Evolutionary conservation across 768 basidiomycete genomes (phyloP), one percentile per base, ranked within the genome.

Genomic region (Xerocomellus intermedius): DNA sequence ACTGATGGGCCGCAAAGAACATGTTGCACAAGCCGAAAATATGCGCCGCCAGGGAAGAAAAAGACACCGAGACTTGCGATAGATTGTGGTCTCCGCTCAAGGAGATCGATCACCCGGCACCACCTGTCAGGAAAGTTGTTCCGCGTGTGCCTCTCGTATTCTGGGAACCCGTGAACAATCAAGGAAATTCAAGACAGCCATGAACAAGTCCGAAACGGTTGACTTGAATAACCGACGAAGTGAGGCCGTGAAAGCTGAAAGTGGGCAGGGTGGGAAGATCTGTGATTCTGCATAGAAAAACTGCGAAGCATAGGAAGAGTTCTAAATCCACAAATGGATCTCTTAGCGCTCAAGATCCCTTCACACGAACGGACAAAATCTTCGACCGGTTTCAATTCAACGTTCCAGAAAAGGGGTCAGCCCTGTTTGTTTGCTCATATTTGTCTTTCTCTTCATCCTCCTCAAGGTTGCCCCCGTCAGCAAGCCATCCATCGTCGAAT

Each of bases 391-490:
- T 58, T 58, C 49, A 30, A 30, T 32, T 16, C 42, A 16, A 16
- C 8, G 16, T 52, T 56, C 28, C 52, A 36, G 52, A 54, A 48
- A 45, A n/a, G 47, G 52, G 50, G 14, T 36, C 13, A 8, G 16
- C 19, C 28, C 33, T 7, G 6, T 14, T 44, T 71, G 26, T 73
- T 73, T 72, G 63, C 14, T 22, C 8, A 5, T 69, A 28, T 73
- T 70, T 69, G 56, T 13, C 19, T 19, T 17, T 28, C 5, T 8
- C 33, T 47, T 24, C 44, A 41, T 26, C n/a, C 26, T n/a, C 33
- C 37, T 33, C 28, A 7, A 32, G 41, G 45, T 37, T 30, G 35
- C 2, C 39, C 10, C 43, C n/a, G 35, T 39, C 52, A 44, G 28
- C 45, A 26, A 58, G 42, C 47, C 35, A 33, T 58, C 44, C 56